These are phyloP conservation scores for Anethum foeniculum DNA, from an alignment of 140 eudicot species.

Conservation along the genomic window DNA sequence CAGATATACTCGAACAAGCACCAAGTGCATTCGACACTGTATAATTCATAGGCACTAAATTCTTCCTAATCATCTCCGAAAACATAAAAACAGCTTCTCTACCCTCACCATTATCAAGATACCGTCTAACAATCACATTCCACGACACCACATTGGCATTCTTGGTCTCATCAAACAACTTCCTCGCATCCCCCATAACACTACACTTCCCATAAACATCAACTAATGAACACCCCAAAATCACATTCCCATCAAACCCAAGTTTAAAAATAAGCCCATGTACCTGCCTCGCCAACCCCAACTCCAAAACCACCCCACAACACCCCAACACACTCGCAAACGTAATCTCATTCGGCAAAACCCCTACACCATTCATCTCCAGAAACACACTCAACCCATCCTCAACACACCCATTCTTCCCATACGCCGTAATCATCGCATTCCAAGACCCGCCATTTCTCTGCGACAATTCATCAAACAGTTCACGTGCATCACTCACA, in stretches of 20 bases:
- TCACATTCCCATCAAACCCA: constrained; percentile 60
- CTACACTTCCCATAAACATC: constrained; percentile 71
- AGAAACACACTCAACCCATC: constrained; percentile 40
- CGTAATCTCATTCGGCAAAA: constrained; percentile 52
- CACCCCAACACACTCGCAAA: constrained; percentile 58
- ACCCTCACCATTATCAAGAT: constrained; percentile 52
- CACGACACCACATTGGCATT: constrained; percentile 61
- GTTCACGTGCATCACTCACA: constrained; percentile 61
- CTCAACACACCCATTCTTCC: constrained; percentile 30
- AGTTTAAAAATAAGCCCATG: constrained; percentile 50
- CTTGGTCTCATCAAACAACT: constrained; percentile 59
- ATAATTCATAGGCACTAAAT: constrained; percentile 44
- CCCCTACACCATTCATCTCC: constrained; percentile 46
- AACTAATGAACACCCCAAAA: constrained; percentile 55
- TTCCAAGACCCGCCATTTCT: constrained; percentile 92
- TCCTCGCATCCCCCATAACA: constrained; percentile 50
- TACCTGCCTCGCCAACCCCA: constrained; percentile 33
- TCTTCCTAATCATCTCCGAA: constrained; percentile 33
- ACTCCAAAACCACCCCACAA: constrained; percentile 44
- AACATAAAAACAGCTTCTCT: constrained; percentile 47
- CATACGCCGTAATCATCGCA: constrained; percentile 53
- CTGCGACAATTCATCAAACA: constrained; percentile 79
- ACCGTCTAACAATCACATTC: constrained; percentile 81
- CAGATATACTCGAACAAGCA: constrained; percentile 54
- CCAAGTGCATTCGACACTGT: constrained; percentile 57